Evolutionary conservation across 148 eudicot species (phyloP), one percentile per base, ranked within the genome.

Genomic region (Limonium bicolor): DNA sequence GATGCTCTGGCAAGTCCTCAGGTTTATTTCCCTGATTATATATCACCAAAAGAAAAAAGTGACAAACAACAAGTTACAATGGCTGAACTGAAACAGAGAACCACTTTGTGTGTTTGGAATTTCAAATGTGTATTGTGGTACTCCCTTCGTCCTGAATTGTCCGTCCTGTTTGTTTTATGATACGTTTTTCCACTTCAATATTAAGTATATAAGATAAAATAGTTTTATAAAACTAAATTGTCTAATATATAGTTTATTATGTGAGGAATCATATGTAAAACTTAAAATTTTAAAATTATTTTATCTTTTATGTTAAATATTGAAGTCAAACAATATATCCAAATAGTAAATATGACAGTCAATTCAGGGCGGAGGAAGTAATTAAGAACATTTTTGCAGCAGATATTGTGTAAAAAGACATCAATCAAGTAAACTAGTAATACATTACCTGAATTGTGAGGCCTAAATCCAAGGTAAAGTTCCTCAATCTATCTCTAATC

Each of bases 1-100:
- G 63, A 55, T 88, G 97, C 78, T 88, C 97, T 0, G 94, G 92
- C 58, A 88, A 58, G 51, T 88, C 99, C 50, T 90, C 97, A 12
- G 64, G 64, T 69, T 83, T 88, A 63, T 77, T 83, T 41, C 94
- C 92, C 97, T 88, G 92, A 51, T 58, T 47, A 33, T 12, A 28
- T 36, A 22, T 14, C 6, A 31, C 47, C 14, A 20, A 25, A 17
- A 30, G 4, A n/a, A 2, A 20, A 18, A 33, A 16, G 18, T 11
- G 21, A 45, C 19, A 54, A 52, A 6, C 12, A 29, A 35, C 36
- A 3, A 35, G 35, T 19, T 40, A 11, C 13, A 22, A 13, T 14
- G 16, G 36, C 21, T 13, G 16, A 5, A 37, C 19, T 14, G 8
- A 4, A 25, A 3, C 4, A 6, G 22, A 39, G 7, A 7, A 19